Conservation (phyloP, 2,329 filamentous ascomycete species). For the Fusarium zealandicum region DNA sequence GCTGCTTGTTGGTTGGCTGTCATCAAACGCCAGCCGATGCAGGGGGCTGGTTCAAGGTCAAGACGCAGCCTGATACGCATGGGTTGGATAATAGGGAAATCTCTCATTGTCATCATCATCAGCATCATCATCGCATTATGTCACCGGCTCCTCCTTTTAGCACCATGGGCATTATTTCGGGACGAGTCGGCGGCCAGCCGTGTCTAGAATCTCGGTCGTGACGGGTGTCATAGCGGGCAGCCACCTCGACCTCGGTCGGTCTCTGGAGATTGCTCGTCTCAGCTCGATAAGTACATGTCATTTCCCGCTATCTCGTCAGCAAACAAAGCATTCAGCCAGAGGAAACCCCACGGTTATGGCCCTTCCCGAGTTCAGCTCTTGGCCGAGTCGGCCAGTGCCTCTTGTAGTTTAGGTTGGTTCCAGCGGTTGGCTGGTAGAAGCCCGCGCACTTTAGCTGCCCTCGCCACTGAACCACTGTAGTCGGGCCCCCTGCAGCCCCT, state of each 20-base stretch:
- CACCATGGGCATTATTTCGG: background rate
- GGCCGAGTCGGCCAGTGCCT: conserved; percentile 21
- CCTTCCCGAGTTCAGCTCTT: background rate
- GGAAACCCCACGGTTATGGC: conserved; percentile 17
- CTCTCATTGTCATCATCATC: conserved; percentile 18
- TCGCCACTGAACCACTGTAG: conserved; percentile 5
- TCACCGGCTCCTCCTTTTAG: too few species aligned
- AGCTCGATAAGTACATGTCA: background rate
- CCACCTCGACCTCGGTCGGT: conserved; percentile 6
- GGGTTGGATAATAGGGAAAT: conserved; percentile 7
- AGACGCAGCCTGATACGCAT: conserved; percentile 13
- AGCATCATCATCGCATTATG: background rate
- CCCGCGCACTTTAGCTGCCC: conserved; percentile 11
- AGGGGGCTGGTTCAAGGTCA: conserved; percentile 9
- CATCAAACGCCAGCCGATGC: conserved; percentile 23
- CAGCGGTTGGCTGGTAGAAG: conserved; percentile 29
- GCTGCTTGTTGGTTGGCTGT: conserved; percentile 31
- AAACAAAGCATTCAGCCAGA: background rate
- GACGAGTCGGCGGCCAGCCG: background rate
- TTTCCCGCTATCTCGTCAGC: background rate
- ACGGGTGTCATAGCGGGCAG: conserved; percentile 25
- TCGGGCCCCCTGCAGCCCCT: conserved; percentile 27
- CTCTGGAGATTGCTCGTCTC: background rate
- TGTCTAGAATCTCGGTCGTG: conserved; percentile 7
- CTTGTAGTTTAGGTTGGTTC: conserved; percentile 30